Base-by-base conservation (phyloP, 2,329 filamentous ascomycete species). In the Sporothrix mexicana region DNA sequence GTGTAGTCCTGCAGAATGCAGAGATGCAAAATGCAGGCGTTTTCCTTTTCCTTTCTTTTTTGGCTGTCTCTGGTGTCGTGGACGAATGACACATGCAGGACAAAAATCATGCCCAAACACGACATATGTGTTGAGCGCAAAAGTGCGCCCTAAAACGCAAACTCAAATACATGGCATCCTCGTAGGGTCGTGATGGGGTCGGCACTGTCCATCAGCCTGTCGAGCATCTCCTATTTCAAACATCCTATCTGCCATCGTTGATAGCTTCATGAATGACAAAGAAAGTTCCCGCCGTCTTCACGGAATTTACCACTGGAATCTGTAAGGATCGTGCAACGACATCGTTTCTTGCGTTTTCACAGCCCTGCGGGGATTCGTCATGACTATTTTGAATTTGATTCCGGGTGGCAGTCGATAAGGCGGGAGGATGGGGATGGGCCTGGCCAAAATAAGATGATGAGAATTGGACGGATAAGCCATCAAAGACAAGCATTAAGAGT, bases 31-130 rank as follows among this genome's bases (percentile, higher is more conserved):
- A 13, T 59, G 55, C 55, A n/a, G 55, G 23, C 55, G 3, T 8
- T 30, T 15, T 36, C 25, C 25, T 59, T 36, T 59, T 36, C 20
- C 20, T 9, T 13, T 20, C 15, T 25, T 12, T 23, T 51, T 17
- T 4, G 30, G 17, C 47, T 49, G 13, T 45, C 43, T 51, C 23
- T 51, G 20, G 45, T 45, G 67, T 57, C 49, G 51, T 47, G 67
- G 67, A 57, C 67, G 51, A 69, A 59, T 57, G 13, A 23, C 20
- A 69, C n/a, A 25, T 49, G 25, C 61, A 64, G 61, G 45, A 69
- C 17, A 8, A 55, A 53, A 67, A 51, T 67, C 45, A 36, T 51
- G 64, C 45, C 64, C 23, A 67, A 51, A n/a, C n/a, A n/a, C n/a
- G n/a, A n/a, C n/a, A n/a, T 49, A 36, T 36, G 30, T 36, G 30